Base-by-base conservation (phyloP, 2,329 filamentous ascomycete species). In the Penicillium concentricum region DNA sequence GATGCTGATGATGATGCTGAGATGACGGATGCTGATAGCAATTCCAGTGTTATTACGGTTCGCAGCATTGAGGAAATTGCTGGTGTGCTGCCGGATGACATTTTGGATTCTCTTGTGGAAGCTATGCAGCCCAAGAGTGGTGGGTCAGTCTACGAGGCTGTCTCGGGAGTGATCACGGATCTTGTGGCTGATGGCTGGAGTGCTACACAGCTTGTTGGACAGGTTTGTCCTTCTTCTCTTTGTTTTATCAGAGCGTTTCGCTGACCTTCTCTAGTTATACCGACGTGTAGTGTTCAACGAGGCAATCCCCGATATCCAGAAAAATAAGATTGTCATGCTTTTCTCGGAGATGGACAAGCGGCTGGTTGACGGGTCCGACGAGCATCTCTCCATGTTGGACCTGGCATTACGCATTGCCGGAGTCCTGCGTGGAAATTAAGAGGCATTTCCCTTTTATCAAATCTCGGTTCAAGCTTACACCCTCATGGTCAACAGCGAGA, bases 121-220 rank as follows among this genome's bases (percentile, higher is more conserved):
- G 89, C 91, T 18, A 89, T 97, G 78, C 88, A 90, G 64, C 90
- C 91, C 5, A 83, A 80, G 62, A 83, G 83, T 24, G 81, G 81
- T 37, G 82, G 83, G 1, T 81, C 84, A 15, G 81, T 86, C 0
- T 99, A 96, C 69, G 82, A 86, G 58, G 82, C 84, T 13, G 84
- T 99, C 16, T 86, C 91, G 0, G 86, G 86, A 62, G 87, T 91
- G 6, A 89, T 97, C 5, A 90, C 92, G 67, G 89, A 96, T 62
- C 87, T 99, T 80, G 87, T 97, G 45, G 93, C 93, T 0, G 94
- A 97, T 76, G 94, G 94, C 9, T 99, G 94, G 93, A 97, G 92
- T 72, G 94, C 93, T 24, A 87, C 87, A 7, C 94, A 97, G 75
- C 85, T 97, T 26, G 82, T 97, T 37, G 79, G 84, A 18, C 92